Conservation (phyloP, 192 early-diverging fungal genomes). For the Haplosporangium gracile region DNA sequence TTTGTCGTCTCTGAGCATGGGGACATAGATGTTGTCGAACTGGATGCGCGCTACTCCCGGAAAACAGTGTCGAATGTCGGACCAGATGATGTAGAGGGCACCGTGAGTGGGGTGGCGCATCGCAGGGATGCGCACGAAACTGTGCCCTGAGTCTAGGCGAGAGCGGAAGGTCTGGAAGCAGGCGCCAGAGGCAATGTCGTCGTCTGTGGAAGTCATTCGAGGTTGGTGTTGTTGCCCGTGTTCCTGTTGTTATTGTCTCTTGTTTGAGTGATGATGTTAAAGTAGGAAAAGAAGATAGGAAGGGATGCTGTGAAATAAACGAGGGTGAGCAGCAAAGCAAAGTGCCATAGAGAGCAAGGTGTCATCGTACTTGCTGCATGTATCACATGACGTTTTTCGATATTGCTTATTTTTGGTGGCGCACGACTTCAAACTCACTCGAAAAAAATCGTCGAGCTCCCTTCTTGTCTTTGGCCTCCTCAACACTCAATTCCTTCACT, state of each 20-base stretch:
- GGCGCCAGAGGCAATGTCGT: background rate
- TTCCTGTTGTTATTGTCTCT: background rate
- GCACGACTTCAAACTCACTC: background rate
- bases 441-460: too few species aligned
- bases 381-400: background rate
- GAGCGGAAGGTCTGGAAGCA: background rate
- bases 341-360: too few species aligned
- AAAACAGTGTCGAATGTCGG: background rate
- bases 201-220: background rate
- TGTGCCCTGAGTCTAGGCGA: background rate
- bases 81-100: background rate
- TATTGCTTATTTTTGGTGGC: background rate
- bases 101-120: background rate
- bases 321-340: too few species aligned
- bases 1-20: slow-evolving; percentile 6
- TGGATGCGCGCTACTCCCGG: slow-evolving; percentile 3
- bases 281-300: background rate
- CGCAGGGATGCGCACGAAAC: background rate
- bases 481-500: background rate
- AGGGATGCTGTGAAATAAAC: background rate
- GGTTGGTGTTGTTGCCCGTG: background rate
- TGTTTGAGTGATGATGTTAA: background rate
- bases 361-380: background rate
- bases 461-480: background rate
- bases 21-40: background rate